phyloP scores from a whole-genome alignment of 192 early-diverging fungal genomes.

The Coemansia sp. region DNA sequence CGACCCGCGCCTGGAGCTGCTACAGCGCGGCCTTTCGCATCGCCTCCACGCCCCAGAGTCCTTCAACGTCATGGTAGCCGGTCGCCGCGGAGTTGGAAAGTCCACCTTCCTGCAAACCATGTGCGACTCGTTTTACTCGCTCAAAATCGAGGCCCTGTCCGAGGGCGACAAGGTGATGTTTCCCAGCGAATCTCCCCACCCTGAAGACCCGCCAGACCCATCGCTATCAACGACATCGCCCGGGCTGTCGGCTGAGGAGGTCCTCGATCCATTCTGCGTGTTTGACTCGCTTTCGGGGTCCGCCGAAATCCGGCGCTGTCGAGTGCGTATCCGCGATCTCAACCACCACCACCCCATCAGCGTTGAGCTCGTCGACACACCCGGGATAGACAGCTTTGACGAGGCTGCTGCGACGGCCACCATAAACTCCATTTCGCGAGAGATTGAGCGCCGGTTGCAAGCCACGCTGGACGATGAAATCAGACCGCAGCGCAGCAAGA shows the following conservation, averaged over 20 bases:
- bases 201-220: background rate
- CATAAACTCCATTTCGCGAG: conserved; percentile 25
- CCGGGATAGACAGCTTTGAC: conserved; percentile 38
- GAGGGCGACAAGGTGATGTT: conserved; percentile 25
- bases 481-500: conserved; percentile 15
- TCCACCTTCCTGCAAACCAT: conserved; percentile 72
- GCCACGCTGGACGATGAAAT: conserved; percentile 38
- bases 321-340: conserved; percentile 16
- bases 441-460: conserved; percentile 36
- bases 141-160: conserved; percentile 26
- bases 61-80: conserved; percentile 47
- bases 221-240: background rate
- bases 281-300: conserved; percentile 45
- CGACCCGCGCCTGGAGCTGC: background rate
- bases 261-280: conserved; percentile 46
- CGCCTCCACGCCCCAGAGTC: conserved; percentile 31
- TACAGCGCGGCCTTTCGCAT: conserved; percentile 22
- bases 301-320: conserved; percentile 19
- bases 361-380: conserved; percentile 48
- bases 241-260: conserved; percentile 19
- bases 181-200: background rate
- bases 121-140: conserved; percentile 54
- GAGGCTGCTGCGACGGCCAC: conserved; percentile 1
- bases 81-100: conserved; percentile 63
- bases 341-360: conserved; percentile 2